Percentiles rank a stretch among this genome's conserved stretches.
These are phyloP conservation scores for Letharia lupina DNA, from an alignment of 495 filamentous ascomycete genomes.

Conservation along the genomic window DNA sequence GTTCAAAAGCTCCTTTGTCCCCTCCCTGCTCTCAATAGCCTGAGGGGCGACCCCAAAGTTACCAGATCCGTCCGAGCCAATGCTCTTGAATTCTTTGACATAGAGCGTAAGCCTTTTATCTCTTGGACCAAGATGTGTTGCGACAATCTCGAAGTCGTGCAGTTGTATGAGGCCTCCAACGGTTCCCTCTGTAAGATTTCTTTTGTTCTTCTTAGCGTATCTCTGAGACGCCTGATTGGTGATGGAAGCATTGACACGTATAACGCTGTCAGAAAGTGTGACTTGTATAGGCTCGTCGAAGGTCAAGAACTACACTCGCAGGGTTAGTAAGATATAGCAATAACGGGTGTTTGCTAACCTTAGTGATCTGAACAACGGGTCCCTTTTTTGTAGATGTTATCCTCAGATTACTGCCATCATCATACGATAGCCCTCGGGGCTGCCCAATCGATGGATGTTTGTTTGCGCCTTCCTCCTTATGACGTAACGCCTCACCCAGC, in stretches of 20 bases:
- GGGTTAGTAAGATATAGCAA: conserved; percentile 26
- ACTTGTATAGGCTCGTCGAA: conserved; percentile 18
- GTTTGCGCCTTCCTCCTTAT: not conserved
- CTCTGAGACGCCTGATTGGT: conserved; percentile 16
- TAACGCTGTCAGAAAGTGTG: conserved; percentile 34
- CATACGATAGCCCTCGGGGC: conserved; percentile 20
- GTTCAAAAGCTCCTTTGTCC: conserved; percentile 11
- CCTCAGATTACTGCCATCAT: conserved; percentile 36
- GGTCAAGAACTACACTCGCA: conserved; percentile 16
- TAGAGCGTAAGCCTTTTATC: conserved; percentile 28
- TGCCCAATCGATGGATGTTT: conserved; percentile 5
- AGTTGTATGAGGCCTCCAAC: conserved; percentile 32
- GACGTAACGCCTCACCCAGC: not conserved
- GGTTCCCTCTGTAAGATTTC: conserved; percentile 23
- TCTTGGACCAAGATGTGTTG: conserved; percentile 29
- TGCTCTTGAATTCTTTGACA: conserved; percentile 32
- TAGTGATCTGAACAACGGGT: conserved; percentile 24
- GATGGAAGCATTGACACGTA: conserved; percentile 36
- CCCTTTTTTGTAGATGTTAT: conserved; percentile 23
- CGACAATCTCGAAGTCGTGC: conserved; percentile 34
- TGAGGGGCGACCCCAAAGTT: conserved; percentile 25
- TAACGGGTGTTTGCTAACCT: conserved; percentile 13
- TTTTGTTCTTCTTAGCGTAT: conserved; percentile 25
- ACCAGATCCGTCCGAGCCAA: conserved; percentile 26
- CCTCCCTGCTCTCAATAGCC: conserved; percentile 15